phyloP scores from a whole-genome alignment of 116 monocot genomes.

The Papilionanthe hybrid region DNA sequence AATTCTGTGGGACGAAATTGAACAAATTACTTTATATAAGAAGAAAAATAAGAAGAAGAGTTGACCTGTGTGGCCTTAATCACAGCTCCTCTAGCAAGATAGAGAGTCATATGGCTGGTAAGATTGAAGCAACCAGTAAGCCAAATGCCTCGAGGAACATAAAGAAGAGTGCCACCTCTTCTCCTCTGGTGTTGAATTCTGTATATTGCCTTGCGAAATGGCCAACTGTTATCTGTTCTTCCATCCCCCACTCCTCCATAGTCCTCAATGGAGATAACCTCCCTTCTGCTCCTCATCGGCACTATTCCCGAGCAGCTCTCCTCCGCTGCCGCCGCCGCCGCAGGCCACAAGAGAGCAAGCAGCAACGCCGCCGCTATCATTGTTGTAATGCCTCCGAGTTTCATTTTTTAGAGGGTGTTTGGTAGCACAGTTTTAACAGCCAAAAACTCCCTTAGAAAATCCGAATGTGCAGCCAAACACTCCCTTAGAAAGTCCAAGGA shows the following conservation, averaged over 20 bases:
- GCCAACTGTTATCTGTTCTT: slow-evolving; percentile 32
- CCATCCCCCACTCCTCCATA: slow-evolving; percentile 56
- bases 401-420: neutral
- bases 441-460: neutral
- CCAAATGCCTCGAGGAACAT: slow-evolving; percentile 44
- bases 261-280: slow-evolving; percentile 21
- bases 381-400: neutral
- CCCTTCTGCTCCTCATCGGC: slow-evolving; percentile 12
- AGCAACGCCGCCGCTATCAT: neutral
- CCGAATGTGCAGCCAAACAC: neutral
- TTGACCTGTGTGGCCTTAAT: slow-evolving; percentile 42
- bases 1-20: too few relatives aligned
- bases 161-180: slow-evolving; percentile 32
- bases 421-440: too few relatives aligned
- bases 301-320: slow-evolving; percentile 14
- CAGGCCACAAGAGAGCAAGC: neutral
- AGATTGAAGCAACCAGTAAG: slow-evolving; percentile 64
- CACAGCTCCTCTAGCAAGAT: slow-evolving; percentile 32
- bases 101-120: slow-evolving; percentile 59
- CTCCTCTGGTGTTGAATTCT: slow-evolving; percentile 27
- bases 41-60: too few relatives aligned
- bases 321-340: neutral
- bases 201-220: slow-evolving; percentile 45
- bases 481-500: neutral
- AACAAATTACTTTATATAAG: neutral